A percentile compares a stretch with the other conserved stretches of the same genome.
Evolutionary conservation across 169 alveolate genomes (phyloP).

Genomic region (Blepharisma undulans): DNA sequence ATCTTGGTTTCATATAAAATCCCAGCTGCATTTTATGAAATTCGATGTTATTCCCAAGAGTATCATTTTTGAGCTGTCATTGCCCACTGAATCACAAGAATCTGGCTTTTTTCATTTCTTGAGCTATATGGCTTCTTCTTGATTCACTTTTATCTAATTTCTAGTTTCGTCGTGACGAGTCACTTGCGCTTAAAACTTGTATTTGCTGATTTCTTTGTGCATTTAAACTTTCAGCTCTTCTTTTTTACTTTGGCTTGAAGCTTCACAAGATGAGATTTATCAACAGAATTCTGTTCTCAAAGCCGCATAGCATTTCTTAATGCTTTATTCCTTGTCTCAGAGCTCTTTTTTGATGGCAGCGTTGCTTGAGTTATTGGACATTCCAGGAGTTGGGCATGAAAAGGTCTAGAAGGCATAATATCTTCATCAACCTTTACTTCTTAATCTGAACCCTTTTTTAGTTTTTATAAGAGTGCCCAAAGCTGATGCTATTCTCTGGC

Average conservation of each 20-base stretch:
- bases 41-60: background rate
- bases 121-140: background rate
- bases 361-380: background rate
- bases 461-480: background rate
- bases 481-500: background rate
- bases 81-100: background rate
- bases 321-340: background rate
- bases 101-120: background rate
- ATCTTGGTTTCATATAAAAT: background rate
- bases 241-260: background rate
- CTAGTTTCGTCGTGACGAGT: background rate
- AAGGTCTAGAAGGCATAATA: background rate
- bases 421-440: background rate
- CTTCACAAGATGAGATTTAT: background rate
- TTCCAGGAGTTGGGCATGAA: background rate
- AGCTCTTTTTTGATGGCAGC: background rate
- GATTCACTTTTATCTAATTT: background rate
- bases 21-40: background rate
- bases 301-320: background rate
- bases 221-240: background rate
- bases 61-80: background rate
- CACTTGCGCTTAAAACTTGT: too few species aligned
- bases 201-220: background rate
- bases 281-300: background rate
- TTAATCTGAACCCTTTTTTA: background rate